Conservation (phyloP, 208 protist species). For the Leishmania tarentolae region DNA sequence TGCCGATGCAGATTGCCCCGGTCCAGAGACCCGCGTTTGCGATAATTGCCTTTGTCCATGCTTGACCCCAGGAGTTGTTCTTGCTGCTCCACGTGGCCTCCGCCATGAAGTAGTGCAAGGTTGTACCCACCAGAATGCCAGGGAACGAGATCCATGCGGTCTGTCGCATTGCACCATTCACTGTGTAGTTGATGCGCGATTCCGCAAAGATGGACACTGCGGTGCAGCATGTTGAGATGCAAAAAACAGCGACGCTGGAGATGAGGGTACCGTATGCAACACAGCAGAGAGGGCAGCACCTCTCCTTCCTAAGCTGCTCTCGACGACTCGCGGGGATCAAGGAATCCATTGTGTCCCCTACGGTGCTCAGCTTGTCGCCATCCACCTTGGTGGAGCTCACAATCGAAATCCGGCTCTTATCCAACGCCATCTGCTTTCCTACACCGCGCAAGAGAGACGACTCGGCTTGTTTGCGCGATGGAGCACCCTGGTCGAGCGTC, state of each 20-base stretch:
- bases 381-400: constrained; percentile 78
- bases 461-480: neutral
- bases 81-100: constrained; percentile 88
- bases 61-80: constrained; percentile 83
- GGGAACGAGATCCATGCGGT: constrained; percentile 71
- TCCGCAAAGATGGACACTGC: constrained; percentile 60
- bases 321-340: constrained; percentile 35
- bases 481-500: neutral
- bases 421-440: constrained; percentile 38
- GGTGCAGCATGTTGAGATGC: constrained; percentile 49
- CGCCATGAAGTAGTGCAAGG: constrained; percentile 81
- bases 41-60: constrained; percentile 84
- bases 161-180: constrained; percentile 81
- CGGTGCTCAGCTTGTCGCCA: constrained; percentile 45
- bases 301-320: constrained; percentile 33
- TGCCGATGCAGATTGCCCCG: constrained; percentile 50
- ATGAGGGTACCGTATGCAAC: constrained; percentile 71
- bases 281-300: constrained; percentile 76
- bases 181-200: constrained; percentile 75
- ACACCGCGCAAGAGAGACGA: neutral
- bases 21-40: constrained; percentile 69
- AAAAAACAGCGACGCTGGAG: constrained; percentile 46
- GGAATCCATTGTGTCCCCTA: constrained; percentile 44
- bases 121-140: constrained; percentile 64
- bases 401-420: constrained; percentile 79